These are phyloP conservation scores for Venturia aucupariae DNA, from an alignment of 2,329 filamentous ascomycete species.

Conservation along the genomic window DNA sequence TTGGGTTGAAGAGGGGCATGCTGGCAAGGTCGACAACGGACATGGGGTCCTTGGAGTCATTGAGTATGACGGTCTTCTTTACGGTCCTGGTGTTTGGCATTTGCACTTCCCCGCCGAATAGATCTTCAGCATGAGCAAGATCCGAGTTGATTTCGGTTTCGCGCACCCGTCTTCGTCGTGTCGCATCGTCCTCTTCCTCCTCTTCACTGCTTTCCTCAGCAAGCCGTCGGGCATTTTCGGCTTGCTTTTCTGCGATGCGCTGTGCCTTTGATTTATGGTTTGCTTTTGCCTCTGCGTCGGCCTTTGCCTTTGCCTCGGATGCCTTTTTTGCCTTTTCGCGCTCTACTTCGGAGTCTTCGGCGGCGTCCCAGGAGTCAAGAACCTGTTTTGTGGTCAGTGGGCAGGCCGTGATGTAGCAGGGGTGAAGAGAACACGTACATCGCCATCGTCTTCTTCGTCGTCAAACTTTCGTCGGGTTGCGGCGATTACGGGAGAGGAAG, in stretches of 20 bases:
- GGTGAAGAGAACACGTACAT: constrained; percentile 49
- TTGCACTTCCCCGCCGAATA: constrained; percentile 64
- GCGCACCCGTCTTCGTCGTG: constrained; percentile 64
- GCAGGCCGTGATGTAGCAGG: not conserved
- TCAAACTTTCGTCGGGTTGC: constrained; percentile 64
- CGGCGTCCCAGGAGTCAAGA: constrained; percentile 92
- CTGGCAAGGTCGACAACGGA: constrained; percentile 72
- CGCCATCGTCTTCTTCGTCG: constrained; percentile 79
- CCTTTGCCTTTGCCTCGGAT: constrained; percentile 77
- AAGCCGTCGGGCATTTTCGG: constrained; percentile 47
- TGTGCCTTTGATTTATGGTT: constrained; percentile 84
- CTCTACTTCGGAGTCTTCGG: constrained; percentile 93
- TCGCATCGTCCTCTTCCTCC: constrained; percentile 64
- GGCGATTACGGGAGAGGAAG: constrained; percentile 38
- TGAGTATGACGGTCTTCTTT: constrained; percentile 56
- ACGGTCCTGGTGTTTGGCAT: constrained; percentile 63
- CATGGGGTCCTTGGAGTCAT: constrained; percentile 63
- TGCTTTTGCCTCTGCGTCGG: constrained; percentile 76
- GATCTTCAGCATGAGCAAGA: constrained; percentile 78
- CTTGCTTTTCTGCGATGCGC: constrained; percentile 71
- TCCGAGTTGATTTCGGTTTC: constrained; percentile 80
- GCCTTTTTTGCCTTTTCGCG: constrained; percentile 89
- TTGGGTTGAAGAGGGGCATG: constrained; percentile 80
- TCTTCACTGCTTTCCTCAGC: constrained; percentile 50
- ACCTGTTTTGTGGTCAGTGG: constrained; percentile 46